Evolutionary conservation across 2,329 filamentous ascomycete genomes (phyloP).

Genomic region (Didymella pinodella): DNA sequence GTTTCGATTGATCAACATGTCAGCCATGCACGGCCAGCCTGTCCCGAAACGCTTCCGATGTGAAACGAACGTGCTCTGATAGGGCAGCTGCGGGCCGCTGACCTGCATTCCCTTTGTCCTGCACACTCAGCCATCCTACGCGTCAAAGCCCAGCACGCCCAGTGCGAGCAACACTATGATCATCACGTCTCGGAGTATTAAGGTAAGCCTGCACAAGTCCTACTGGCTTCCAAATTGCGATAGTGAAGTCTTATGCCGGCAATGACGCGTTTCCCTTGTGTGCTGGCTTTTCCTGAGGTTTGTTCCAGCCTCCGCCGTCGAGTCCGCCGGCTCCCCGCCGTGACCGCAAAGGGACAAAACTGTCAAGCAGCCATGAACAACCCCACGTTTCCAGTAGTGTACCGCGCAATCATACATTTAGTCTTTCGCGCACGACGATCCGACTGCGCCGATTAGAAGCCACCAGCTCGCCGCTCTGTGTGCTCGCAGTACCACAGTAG

Average conservation of each 20-base stretch:
- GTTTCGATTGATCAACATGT: constrained; percentile 11
- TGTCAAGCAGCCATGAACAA: constrained; percentile 12
- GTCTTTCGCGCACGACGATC: not conserved
- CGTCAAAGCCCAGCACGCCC: constrained; percentile 30
- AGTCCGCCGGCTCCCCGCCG: constrained; percentile 40
- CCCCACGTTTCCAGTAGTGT: constrained; percentile 4
- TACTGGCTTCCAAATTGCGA: constrained; percentile 18
- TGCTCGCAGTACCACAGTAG: not conserved
- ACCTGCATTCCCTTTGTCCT: constrained; percentile 22
- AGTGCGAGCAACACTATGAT: constrained; percentile 5
- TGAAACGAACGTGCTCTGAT: constrained; percentile 21
- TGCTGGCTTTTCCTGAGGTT: constrained; percentile 26
- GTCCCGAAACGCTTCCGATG: constrained; percentile 4
- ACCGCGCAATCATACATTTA: constrained; percentile 10
- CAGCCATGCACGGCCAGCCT: constrained; percentile 10
- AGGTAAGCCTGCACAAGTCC: constrained; percentile 23
- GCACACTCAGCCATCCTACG: constrained; percentile 29
- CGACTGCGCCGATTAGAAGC: not conserved
- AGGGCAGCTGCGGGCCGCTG: constrained; percentile 14
- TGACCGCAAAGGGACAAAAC: constrained; percentile 31
- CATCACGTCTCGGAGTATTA: constrained; percentile 15
- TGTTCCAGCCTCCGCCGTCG: constrained; percentile 28
- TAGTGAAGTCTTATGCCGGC: constrained; percentile 25
- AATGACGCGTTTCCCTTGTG: constrained; percentile 43
- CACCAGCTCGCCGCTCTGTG: constrained; percentile 2